Percentiles rank a stretch among this genome's conserved stretches.
These are phyloP conservation scores for Mitragyna speciosa DNA, from an alignment of 257 asterid genomes.

Conservation along the genomic window DNA sequence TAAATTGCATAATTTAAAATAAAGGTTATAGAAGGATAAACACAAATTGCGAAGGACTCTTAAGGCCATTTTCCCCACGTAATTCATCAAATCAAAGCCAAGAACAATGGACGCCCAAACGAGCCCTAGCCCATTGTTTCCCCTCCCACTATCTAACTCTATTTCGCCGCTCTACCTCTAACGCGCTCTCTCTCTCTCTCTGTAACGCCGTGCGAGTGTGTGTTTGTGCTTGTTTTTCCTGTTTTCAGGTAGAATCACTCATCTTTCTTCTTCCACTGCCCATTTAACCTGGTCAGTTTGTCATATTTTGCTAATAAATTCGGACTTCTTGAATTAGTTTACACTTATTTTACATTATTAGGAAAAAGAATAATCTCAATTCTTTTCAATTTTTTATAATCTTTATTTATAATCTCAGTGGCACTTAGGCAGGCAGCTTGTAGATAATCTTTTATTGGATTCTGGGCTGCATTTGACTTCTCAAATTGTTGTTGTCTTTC, in stretches of 20 bases:
- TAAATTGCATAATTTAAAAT: no score
- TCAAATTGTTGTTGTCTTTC: no score
- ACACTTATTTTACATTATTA: no score
- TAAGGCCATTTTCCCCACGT: no score
- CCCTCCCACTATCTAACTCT: neutral
- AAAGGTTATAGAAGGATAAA: no score
- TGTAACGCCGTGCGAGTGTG: neutral
- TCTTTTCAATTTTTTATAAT: no score
- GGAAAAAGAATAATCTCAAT: no score
- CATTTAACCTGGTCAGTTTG: neutral
- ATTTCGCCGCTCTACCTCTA: neutral
- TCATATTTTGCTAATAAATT: no score
- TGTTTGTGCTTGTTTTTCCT: neutral
- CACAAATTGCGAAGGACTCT: no score
- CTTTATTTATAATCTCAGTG: neutral
- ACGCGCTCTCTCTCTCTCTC: neutral
- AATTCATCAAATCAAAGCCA: neutral
- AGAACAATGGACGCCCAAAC: neutral
- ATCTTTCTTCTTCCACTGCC: neutral
- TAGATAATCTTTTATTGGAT: neutral
- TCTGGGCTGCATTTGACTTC: neutral
- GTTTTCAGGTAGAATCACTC: neutral
- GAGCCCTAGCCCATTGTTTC: conserved; percentile 12
- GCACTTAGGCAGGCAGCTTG: neutral
- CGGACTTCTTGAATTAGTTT: neutral